Conservation (phyloP, 345 rosid species). For the Bruguiera parviflora region DNA sequence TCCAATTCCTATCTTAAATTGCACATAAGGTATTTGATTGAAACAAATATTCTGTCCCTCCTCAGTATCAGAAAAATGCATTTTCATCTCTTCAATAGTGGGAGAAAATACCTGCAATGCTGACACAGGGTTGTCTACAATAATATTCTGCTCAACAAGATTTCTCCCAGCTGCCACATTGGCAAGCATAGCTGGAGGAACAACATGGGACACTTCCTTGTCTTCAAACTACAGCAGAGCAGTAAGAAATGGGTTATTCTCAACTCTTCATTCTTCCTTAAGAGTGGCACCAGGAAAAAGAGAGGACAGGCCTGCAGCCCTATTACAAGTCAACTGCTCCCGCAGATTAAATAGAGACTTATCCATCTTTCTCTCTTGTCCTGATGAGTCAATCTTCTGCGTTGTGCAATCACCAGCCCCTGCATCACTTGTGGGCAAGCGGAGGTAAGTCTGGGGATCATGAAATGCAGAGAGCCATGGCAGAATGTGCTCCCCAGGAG, state of each 20-base stretch:
- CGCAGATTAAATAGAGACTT: slow-evolving; percentile 36
- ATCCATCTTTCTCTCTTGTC: slow-evolving; percentile 29
- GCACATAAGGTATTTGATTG: slow-evolving; percentile 44
- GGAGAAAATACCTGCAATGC: slow-evolving; percentile 53
- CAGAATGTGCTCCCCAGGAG: slow-evolving; percentile 68
- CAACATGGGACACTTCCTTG: slow-evolving; percentile 53
- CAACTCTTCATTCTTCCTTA: slow-evolving; percentile 26
- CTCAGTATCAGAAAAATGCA: slow-evolving; percentile 30
- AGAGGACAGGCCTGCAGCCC: slow-evolving; percentile 36
- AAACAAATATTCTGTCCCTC: slow-evolving; percentile 34
- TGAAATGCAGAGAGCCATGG: slow-evolving; percentile 76
- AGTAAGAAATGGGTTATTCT: slow-evolving; percentile 60
- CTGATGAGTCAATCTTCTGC: slow-evolving; percentile 29
- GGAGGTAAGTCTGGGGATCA: slow-evolving; percentile 37
- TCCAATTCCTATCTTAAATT: slow-evolving; percentile 53
- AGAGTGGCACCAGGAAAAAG: slow-evolving; percentile 29
- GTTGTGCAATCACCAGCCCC: slow-evolving; percentile 21
- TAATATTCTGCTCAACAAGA: slow-evolving; percentile 24
- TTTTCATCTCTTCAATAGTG: slow-evolving; percentile 42
- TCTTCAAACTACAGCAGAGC: slow-evolving; percentile 55
- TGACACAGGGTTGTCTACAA: slow-evolving; percentile 31
- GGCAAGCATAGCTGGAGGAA: slow-evolving; percentile 43
- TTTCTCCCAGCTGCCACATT: slow-evolving; percentile 31
- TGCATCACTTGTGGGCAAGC: slow-evolving; percentile 24
- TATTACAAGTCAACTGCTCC: slow-evolving; percentile 33